These are phyloP conservation scores for Mycena amicta DNA, from an alignment of 768 basidiomycete genomes.

Conservation along the genomic window DNA sequence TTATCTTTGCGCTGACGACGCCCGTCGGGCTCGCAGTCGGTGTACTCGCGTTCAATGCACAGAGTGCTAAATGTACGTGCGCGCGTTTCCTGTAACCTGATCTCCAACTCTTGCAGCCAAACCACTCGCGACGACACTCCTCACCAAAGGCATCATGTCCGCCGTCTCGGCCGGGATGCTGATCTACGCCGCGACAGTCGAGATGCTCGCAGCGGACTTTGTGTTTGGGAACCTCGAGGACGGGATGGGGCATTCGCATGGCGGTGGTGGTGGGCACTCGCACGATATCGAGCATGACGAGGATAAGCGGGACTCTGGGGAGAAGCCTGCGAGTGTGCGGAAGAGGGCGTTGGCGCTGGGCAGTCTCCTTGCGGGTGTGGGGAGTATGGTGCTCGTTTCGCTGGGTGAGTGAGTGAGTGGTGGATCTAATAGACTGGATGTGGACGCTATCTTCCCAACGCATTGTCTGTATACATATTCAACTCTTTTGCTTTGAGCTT, in stretches of 20 bases:
- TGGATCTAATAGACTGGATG: too few species aligned
- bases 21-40: constrained; percentile 70
- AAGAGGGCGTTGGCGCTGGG: constrained; percentile 59
- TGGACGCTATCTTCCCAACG: too few species aligned
- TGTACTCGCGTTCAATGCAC: constrained; percentile 44
- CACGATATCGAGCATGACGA: constrained; percentile 15
- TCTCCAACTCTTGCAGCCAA: constrained; percentile 15
- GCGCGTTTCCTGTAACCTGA: not conserved
- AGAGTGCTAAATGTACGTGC: constrained; percentile 25
- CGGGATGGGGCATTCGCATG: constrained; percentile 27
- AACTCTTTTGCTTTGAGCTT: too few species aligned
- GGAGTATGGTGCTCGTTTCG: constrained; percentile 64
- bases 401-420: constrained; percentile 38
- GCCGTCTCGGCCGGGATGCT: constrained; percentile 85
- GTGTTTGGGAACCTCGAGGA: constrained; percentile 62
- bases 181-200: constrained; percentile 80
- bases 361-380: constrained; percentile 63
- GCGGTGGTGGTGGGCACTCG: constrained; percentile 9
- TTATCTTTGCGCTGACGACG: constrained; percentile 74
- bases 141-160: constrained; percentile 74
- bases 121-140: constrained; percentile 40
- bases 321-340: constrained; percentile 22
- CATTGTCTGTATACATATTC: too few species aligned
- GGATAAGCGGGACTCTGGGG: constrained; percentile 18
- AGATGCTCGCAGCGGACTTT: constrained; percentile 87